Percentiles rank a stretch among this genome's conserved stretches.
These are phyloP conservation scores for Ogataea pignaliae DNA, from an alignment of 805 yeast species.

Conservation along the genomic window DNA sequence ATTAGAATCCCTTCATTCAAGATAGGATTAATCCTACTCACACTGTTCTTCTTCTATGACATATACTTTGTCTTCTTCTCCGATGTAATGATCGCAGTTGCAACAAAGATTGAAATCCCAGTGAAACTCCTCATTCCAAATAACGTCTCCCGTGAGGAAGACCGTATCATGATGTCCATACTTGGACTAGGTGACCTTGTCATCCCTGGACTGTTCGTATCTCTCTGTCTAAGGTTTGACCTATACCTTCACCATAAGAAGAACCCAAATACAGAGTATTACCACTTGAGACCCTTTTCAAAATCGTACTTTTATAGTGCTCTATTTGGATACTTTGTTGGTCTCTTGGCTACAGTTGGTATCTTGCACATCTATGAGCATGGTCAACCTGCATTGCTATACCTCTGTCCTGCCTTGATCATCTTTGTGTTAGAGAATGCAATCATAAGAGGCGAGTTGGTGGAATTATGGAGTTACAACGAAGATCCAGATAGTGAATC, in stretches of 20 bases:
- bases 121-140: conserved; percentile 43
- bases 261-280: conserved; percentile 32
- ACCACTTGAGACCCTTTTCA: conserved; percentile 34
- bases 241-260: conserved; percentile 34
- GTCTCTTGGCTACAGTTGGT: conserved; percentile 38
- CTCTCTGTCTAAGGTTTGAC: conserved; percentile 55
- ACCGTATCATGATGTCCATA: conserved; percentile 29
- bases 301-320: conserved; percentile 45
- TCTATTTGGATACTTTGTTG: conserved; percentile 45
- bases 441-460: conserved; percentile 37
- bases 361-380: conserved; percentile 34
- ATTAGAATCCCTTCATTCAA: conserved; percentile 40
- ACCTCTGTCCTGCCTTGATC: conserved; percentile 49
- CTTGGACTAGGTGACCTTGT: conserved; percentile 67
- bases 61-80: conserved; percentile 64
- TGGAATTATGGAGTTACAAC: conserved; percentile 36
- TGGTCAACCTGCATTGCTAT: conserved; percentile 68
- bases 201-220: conserved; percentile 51
- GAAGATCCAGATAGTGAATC: conserved; percentile 20
- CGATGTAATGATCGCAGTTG: conserved; percentile 59
- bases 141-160: conserved; percentile 16
- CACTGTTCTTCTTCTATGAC: conserved; percentile 55
- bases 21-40: conserved; percentile 41
- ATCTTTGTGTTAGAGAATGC: conserved; percentile 34
- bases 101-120: conserved; percentile 52